phyloP scores from a whole-genome alignment of 2,329 filamentous ascomycete species.

The Clarireedia monteithiana region DNA sequence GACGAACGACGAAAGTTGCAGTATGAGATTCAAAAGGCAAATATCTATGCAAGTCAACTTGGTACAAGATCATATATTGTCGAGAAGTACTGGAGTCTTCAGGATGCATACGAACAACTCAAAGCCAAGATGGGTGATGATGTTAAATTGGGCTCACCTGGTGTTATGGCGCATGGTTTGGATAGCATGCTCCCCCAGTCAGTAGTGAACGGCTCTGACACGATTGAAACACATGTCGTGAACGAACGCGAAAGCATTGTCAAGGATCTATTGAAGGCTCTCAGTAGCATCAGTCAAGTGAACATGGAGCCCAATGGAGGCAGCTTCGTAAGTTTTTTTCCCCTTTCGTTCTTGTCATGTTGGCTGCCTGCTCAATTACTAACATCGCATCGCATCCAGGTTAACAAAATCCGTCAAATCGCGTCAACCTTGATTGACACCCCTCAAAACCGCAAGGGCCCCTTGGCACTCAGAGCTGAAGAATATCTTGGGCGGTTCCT shows the following conservation, averaged over 20 bases:
- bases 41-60: constrained; percentile 76
- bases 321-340: constrained; percentile 46
- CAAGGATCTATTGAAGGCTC: constrained; percentile 65
- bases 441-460: constrained; percentile 44
- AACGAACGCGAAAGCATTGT: constrained; percentile 76
- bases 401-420: constrained; percentile 78
- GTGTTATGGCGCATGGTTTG: constrained; percentile 21
- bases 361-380: constrained; percentile 1
- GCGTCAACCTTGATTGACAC: constrained; percentile 69
- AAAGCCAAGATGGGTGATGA: constrained; percentile 22
- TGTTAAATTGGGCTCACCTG: constrained; percentile 14
- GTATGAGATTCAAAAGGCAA: constrained; percentile 86
- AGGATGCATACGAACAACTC: constrained; percentile 53
- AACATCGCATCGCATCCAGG: constrained; percentile 31
- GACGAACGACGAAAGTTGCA: constrained; percentile 50
- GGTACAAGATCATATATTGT: constrained; percentile 78
- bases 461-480: constrained; percentile 52
- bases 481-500: constrained; percentile 66
- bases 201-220: constrained; percentile 36
- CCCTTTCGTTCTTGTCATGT: background rate
- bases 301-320: constrained; percentile 71
- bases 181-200: constrained; percentile 28
- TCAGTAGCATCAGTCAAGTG: constrained; percentile 72
- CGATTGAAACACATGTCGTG: constrained; percentile 45
- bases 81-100: constrained; percentile 75